Percentiles rank a stretch among this genome's conserved stretches.
Evolutionary conservation across 768 basidiomycete genomes (phyloP).

Genomic region (Trametes cubensis): DNA sequence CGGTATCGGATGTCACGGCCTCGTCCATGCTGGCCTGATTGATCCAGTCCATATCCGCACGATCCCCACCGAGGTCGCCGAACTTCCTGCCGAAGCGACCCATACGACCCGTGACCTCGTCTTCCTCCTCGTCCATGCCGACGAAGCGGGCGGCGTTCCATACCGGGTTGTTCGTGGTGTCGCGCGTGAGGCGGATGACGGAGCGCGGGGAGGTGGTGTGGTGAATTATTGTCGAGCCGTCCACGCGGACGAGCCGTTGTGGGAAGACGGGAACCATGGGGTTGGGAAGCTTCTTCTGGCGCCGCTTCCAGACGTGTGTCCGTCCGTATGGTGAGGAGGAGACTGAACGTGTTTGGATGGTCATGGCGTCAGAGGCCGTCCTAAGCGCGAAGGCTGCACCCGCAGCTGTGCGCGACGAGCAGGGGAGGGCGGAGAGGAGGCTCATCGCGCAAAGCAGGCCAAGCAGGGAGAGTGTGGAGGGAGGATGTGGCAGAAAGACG

Average conservation of each 20-base stretch:
- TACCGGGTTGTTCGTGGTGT: slow-evolving; percentile 85
- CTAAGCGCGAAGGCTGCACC: background rate
- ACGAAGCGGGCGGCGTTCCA: slow-evolving; percentile 71
- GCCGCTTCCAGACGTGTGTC: slow-evolving; percentile 79
- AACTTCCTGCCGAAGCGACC: slow-evolving; percentile 81
- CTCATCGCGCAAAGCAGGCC: slow-evolving; percentile 1
- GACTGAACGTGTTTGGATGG: slow-evolving; percentile 41
- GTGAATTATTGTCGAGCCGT: slow-evolving; percentile 86
- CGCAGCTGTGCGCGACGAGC: background rate
- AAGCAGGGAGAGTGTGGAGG: background rate
- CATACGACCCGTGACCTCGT: slow-evolving; percentile 71
- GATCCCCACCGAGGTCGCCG: slow-evolving; percentile 40
- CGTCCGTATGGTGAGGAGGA: slow-evolving; percentile 83
- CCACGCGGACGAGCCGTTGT: slow-evolving; percentile 82
- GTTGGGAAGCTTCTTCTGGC: slow-evolving; percentile 69
- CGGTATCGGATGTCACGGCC: no score
- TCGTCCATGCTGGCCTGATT: slow-evolving; percentile 14
- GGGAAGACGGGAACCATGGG: slow-evolving; percentile 87
- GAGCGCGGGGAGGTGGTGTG: slow-evolving; percentile 89
- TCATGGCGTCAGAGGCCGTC: no score
- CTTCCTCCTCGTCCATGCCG: slow-evolving; percentile 50
- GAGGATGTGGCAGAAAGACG: background rate
- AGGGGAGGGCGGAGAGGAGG: slow-evolving; percentile 4
- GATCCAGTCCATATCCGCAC: slow-evolving; percentile 23
- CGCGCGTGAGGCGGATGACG: slow-evolving; percentile 75